Percentiles rank a stretch among this genome's conserved stretches.
These are phyloP conservation scores for Paramyrothecium roridum DNA, from an alignment of 2,329 filamentous ascomycete genomes.

Conservation along the genomic window DNA sequence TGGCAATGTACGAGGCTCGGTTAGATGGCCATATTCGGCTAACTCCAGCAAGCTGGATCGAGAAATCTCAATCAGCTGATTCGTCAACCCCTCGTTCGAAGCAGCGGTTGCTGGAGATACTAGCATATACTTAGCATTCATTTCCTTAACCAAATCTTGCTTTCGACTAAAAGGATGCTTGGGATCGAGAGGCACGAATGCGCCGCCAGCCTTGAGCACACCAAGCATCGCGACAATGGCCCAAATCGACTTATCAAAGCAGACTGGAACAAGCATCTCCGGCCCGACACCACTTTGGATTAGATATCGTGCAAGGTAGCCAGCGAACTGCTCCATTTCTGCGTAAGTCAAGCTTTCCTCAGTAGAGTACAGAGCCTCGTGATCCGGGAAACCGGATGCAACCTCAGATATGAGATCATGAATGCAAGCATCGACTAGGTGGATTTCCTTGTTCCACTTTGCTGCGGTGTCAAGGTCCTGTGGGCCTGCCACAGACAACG, in stretches of 20 bases:
- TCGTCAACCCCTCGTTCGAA: background rate
- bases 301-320: background rate
- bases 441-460: background rate
- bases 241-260: background rate
- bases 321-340: background rate
- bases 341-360: background rate
- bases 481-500: background rate
- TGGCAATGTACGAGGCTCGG: background rate
- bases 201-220: background rate
- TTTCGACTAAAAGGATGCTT: background rate
- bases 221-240: background rate
- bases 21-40: background rate
- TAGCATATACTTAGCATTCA: background rate
- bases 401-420: background rate
- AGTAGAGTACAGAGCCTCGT: background rate
- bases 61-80: background rate
- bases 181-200: background rate
- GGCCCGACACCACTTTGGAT: background rate
- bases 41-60: background rate
- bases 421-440: background rate
- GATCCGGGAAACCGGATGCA: background rate
- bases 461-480: background rate
- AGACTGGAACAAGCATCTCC: background rate
- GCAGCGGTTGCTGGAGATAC: background rate
- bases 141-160: background rate